Evolutionary conservation across 2,329 filamentous ascomycete genomes (phyloP).

Genomic region (Neofusicoccum sp.): DNA sequence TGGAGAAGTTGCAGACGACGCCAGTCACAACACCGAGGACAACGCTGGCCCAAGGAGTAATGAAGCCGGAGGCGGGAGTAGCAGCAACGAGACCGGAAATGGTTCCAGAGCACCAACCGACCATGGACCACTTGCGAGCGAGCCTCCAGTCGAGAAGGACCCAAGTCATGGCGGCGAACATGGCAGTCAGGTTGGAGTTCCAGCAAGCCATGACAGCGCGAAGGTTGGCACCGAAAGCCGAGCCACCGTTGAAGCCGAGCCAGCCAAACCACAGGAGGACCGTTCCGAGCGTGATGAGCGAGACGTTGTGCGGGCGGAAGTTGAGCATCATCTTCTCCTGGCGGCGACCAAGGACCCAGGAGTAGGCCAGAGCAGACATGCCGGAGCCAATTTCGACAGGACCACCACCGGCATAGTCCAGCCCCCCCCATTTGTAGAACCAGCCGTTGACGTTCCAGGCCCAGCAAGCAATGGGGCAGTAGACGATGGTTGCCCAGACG

Average conservation of each 20-base stretch:
- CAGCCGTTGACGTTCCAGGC: conserved; percentile 94
- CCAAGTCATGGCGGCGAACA: conserved; percentile 91
- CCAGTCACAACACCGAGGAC: conserved; percentile 61
- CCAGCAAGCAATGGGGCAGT: conserved; percentile 96
- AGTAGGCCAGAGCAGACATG: conserved; percentile 90
- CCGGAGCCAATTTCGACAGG: conserved; percentile 97
- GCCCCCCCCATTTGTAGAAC: conserved; percentile 84
- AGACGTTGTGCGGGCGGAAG: conserved; percentile 98
- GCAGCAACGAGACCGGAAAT: conserved; percentile 87
- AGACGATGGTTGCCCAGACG: conserved; percentile 94
- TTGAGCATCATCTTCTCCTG: conserved; percentile 96
- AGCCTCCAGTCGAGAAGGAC: conserved; percentile 93
- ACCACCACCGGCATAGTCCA: conserved; percentile 94
- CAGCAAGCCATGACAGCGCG: conserved; percentile 95
- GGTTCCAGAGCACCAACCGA: conserved; percentile 87
- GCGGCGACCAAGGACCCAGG: conserved; percentile 88
- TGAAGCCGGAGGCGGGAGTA: conserved; percentile 77
- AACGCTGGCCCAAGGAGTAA: conserved; percentile 65
- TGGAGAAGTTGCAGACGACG: conserved; percentile 77
- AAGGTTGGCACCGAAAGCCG: conserved; percentile 88
- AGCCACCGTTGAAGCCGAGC: conserved; percentile 98
- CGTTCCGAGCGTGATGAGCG: conserved; percentile 91
- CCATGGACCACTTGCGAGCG: conserved; percentile 90
- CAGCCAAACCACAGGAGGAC: conserved; percentile 98
- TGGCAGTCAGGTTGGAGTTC: conserved; percentile 93